phyloP scores from a whole-genome alignment of 106 monocot species.

The Dactylorhiza incarnata region DNA sequence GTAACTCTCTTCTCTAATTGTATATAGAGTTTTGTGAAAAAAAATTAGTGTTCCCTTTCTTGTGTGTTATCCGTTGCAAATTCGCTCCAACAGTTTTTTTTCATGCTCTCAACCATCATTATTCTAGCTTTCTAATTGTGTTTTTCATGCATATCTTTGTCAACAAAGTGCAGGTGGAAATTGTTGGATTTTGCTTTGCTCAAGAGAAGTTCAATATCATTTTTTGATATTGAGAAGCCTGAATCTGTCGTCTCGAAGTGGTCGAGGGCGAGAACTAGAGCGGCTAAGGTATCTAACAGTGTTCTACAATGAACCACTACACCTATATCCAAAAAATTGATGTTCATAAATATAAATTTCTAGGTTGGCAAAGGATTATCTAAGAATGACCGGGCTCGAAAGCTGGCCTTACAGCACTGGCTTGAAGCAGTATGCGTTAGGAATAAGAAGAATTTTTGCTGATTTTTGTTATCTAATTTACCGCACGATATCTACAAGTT shows the following conservation, averaged over 20 bases:
- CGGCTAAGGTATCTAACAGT: slow-evolving; percentile 51
- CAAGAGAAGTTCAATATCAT: slow-evolving; percentile 65
- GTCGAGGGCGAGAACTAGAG: slow-evolving; percentile 67
- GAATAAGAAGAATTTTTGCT: not conserved
- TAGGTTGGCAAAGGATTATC: slow-evolving; percentile 72
- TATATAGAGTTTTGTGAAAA: no score
- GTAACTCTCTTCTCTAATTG: no score
- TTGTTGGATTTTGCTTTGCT: slow-evolving; percentile 69
- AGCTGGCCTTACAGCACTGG: slow-evolving; percentile 77
- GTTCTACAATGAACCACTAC: no score
- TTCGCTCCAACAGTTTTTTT: no score
- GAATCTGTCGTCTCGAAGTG: slow-evolving; percentile 65
- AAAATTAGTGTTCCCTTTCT: no score
- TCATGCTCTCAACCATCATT: not conserved
- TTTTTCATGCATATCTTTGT: not conserved
- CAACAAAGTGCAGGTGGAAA: slow-evolving; percentile 42
- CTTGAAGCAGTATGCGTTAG: slow-evolving; percentile 53
- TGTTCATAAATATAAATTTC: slow-evolving; percentile 1
- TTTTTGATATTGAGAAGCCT: slow-evolving; percentile 47
- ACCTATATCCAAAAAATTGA: not conserved
- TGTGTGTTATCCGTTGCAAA: no score
- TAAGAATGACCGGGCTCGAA: slow-evolving; percentile 60
- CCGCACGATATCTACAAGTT: not conserved
- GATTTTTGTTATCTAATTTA: not conserved
- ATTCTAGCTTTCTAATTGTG: not conserved